Base-by-base conservation (phyloP, 2,329 filamentous ascomycete species). In the Colletotrichum sansevieriae region DNA sequence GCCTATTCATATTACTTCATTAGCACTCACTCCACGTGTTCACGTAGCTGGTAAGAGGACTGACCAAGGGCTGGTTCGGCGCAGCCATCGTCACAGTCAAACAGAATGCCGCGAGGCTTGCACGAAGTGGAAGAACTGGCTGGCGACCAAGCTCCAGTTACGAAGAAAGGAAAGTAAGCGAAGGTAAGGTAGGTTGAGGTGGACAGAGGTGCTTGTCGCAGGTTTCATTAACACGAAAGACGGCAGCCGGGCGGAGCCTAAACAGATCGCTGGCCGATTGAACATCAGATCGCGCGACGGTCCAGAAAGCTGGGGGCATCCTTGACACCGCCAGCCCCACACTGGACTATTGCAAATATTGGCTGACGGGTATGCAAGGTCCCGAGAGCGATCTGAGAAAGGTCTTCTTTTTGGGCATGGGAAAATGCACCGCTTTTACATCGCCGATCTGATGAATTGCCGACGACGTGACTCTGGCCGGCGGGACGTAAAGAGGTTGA, bases 191-290 rank as follows among this genome's bases (percentile, higher is more conserved):
- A 25, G 25, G 25, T 5, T 25, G 5, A 25, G 5, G 63, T 46
- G 46, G 47, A 51, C 49, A 44, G 54, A 52, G 49, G 35, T 39
- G 35, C 35, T 39, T 39, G 35, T 39, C 35, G 35, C 35, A 39
- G 35, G 35, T 39, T 39, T 39, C 35, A 39, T 9, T 39, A 25
- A 46, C 15, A 49, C 3, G 44, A 6, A 41, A 0, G 25, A 13
- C 22, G 33, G 35, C 46, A 33, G 46, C 43, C 49, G 18, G 22
- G 41, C 20, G 58, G 63, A 66, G 49, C 58, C 63, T 66, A 41
- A 56, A 51, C 41, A n/a, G 22, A 66, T 51, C 52, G 43, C 35
- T 33, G 43, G n/a, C 44, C 43, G 29, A 12, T 25, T 5, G 11
- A 41, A 64, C n/a, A 43, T 49, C 43, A 18, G 37, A 63, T 63